A percentile compares a stretch with the other conserved stretches of the same genome.
phyloP scores from a whole-genome alignment of 1,284 basidiomycete genomes.

The Trichosporon ovoides region DNA sequence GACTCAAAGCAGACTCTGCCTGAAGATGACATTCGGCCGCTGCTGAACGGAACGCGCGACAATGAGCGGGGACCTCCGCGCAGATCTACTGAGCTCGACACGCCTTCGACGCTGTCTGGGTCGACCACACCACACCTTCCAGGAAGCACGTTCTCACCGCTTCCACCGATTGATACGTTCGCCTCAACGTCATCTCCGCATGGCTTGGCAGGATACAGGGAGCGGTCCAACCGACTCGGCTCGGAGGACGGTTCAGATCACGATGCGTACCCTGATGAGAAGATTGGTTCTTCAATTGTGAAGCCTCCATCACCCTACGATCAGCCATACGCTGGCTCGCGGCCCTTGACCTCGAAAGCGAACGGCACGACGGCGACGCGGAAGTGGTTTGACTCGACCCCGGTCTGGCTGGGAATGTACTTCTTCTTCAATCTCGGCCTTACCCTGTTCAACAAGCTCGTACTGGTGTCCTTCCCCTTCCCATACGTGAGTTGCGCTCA shows the following conservation, averaged over 20 bases:
- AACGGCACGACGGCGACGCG: background rate
- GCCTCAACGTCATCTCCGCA: background rate
- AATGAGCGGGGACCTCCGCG: background rate
- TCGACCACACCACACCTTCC: background rate
- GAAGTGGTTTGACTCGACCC: conserved; percentile 33
- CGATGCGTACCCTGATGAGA: background rate
- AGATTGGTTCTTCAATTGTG: background rate
- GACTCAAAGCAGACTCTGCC: background rate
- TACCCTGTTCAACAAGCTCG: conserved; percentile 86
- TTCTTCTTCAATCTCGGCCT: conserved; percentile 82
- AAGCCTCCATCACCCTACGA: background rate
- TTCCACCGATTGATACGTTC: background rate
- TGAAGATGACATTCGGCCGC: no score
- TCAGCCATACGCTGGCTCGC: background rate
- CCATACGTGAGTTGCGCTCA: conserved; percentile 59
- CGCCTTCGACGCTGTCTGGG: no score
- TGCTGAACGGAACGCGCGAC: background rate
- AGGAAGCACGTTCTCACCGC: background rate
- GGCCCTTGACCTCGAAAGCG: background rate
- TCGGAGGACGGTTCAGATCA: background rate
- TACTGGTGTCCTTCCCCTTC: conserved; percentile 82
- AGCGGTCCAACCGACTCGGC: background rate
- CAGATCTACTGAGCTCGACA: background rate
- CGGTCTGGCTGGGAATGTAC: conserved; percentile 68
- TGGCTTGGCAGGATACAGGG: background rate